phyloP scores from a whole-genome alignment of 371 early-diverging fungal genomes.

The Mucor irregularis region DNA sequence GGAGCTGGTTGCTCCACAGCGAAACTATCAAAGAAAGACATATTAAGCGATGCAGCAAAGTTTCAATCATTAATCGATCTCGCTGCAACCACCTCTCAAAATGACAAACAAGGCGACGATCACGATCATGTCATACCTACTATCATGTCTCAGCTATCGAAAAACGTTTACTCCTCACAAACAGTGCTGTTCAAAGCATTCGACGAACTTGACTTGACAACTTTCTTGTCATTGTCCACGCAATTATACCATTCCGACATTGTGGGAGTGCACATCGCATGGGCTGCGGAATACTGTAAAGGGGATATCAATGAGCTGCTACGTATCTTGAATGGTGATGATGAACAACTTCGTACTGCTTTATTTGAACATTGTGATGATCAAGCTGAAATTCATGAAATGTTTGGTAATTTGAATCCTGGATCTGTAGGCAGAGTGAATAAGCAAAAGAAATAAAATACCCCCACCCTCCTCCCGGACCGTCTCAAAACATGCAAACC shows the following conservation, averaged over 20 bases:
- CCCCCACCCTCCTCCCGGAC: too few species aligned
- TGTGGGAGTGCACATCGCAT: slow-evolving; percentile 24
- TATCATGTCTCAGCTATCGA: slow-evolving; percentile 22
- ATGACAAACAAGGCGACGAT: background rate
- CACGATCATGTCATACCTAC: slow-evolving; percentile 35
- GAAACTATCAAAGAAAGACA: slow-evolving; percentile 9
- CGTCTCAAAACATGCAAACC: too few species aligned
- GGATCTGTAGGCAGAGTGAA: slow-evolving; percentile 16
- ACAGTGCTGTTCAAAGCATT: slow-evolving; percentile 19
- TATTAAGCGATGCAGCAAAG: background rate
- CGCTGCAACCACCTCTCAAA: background rate
- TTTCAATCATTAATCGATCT: slow-evolving; percentile 9
- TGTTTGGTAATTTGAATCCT: slow-evolving; percentile 16
- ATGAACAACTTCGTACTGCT: background rate
- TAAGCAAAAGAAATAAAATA: background rate
- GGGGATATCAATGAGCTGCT: slow-evolving; percentile 1
- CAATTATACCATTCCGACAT: slow-evolving; percentile 1
- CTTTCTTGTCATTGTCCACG: slow-evolving; percentile 14
- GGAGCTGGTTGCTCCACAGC: slow-evolving; percentile 18
- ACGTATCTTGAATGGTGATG: background rate
- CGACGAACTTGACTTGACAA: slow-evolving; percentile 5
- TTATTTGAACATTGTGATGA: slow-evolving; percentile 22
- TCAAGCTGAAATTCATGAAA: slow-evolving; percentile 25
- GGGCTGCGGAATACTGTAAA: slow-evolving; percentile 23
- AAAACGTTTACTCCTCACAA: slow-evolving; percentile 31